Conservation (phyloP, 2,329 filamentous ascomycete species). For the Alternaria sp. region DNA sequence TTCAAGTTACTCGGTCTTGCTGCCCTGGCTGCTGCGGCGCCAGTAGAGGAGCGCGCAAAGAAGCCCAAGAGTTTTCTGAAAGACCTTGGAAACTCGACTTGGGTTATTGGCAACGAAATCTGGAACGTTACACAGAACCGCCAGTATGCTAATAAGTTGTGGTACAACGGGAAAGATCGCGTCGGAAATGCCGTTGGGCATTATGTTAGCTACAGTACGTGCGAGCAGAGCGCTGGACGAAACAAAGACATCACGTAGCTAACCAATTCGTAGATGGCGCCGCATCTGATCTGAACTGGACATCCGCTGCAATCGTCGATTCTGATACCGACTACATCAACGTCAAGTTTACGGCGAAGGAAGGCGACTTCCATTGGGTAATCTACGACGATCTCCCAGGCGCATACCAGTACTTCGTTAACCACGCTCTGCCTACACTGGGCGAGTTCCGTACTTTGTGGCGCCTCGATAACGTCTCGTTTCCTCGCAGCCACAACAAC, state of each 20-base stretch:
- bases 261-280: conserved; percentile 53
- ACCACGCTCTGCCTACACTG: conserved; percentile 57
- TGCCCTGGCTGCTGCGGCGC: conserved; percentile 27
- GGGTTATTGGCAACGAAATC: conserved; percentile 52
- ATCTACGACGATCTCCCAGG: conserved; percentile 59
- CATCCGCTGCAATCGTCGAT: conserved; percentile 55
- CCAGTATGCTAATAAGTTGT: conserved; percentile 52
- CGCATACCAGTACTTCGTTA: conserved; percentile 66
- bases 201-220: conserved; percentile 57
- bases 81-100: conserved; percentile 44
- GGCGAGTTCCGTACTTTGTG: conserved; percentile 62
- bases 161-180: conserved; percentile 54
- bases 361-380: conserved; percentile 63
- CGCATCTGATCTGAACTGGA: conserved; percentile 58
- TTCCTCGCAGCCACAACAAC: conserved; percentile 57
- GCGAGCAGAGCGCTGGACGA: neutral
- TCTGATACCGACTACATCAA: conserved; percentile 57
- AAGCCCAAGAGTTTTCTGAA: conserved; percentile 46
- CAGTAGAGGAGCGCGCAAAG: conserved; percentile 29
- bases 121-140: conserved; percentile 54
- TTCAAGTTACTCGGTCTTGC: conserved; percentile 27
- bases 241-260: neutral
- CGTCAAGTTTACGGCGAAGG: conserved; percentile 56
- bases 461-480: conserved; percentile 60
- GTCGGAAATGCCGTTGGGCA: conserved; percentile 54